Base-by-base conservation (phyloP, 163 green algal species). In the Prototheca wickerhamii region DNA sequence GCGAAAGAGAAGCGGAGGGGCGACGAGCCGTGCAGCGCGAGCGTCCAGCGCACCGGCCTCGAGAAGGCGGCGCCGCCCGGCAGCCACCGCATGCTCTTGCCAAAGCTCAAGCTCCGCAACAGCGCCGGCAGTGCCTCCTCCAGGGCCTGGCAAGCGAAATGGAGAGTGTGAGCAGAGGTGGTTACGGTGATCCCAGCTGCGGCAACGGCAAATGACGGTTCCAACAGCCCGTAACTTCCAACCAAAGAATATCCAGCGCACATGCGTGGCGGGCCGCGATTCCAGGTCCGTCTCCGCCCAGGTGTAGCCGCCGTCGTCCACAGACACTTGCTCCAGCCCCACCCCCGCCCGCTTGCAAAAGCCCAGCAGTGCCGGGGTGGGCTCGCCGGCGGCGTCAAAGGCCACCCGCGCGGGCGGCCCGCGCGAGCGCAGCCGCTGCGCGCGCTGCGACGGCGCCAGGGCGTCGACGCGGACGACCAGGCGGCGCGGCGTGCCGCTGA, bases 291-390 rank as follows among this genome's bases (percentile, higher is more conserved):
- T n/a, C n/a, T n/a, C n/a, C n/a, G n/a, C n/a, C n/a, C n/a, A n/a
- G n/a, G n/a, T n/a, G n/a, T n/a, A n/a, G n/a, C n/a, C n/a, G n/a
- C n/a, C n/a, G n/a, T n/a, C n/a, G n/a, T n/a, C n/a, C n/a, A n/a
- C n/a, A n/a, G n/a, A n/a, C n/a, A n/a, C n/a, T n/a, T n/a, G n/a
- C n/a, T n/a, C n/a, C n/a, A n/a, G n/a, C n/a, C n/a, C n/a, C n/a
- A 92, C 78, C 23, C 85, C 87, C 57, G 93, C 95, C 74, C 96
- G 96, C 30, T 74, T 81, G 71, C 85, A 95, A 76, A 98, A 99
- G 34, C 93, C 94, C 57, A 89, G 62, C 56, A 95, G 76, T 3
- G 94, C 92, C 71, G 95, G 95, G 53, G 82, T 95, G 34, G 90
- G 84, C 5, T 61, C 70, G 29, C 91, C 91, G 6, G 88, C 74